Evolutionary conservation across 805 yeast species (phyloP), one percentile per base, ranked within the genome.

Genomic region (Sugiyamaella smithiae): DNA sequence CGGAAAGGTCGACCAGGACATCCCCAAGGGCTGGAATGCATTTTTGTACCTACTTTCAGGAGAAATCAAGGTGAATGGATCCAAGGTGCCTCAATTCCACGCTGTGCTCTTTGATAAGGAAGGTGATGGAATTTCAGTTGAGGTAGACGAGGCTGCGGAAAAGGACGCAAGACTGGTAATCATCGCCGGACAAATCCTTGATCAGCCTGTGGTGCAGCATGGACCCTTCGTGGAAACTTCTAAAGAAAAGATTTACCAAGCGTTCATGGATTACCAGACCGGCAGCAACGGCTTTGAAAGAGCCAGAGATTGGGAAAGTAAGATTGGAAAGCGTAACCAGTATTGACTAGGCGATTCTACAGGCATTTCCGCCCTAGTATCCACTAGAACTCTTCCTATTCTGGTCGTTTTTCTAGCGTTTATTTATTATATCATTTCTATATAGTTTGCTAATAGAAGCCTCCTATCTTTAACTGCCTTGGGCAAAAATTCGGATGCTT

Each of bases 161-260:
- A 68, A 71, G 31, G 71, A 69, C 28, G 68, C 88, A 1, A 81
- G 83, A 56, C 82, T 88, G 60, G 82, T 84, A 3, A 55, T 88
- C n/a, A 71, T 88, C 53, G 93, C 88, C 26, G 96, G 96, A 49
- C 67, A 85, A 63, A 76, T 77, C 17, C 69, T 87, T 49, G 77
- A 86, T 57, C 96, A 88, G 69, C 78, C 80, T 14, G 74, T 85
- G 48, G 85, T 87, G 26, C 96, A 89, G 63, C 84, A 88, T 63
- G 97, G 97, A 14, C 97, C 97, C 11, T 90, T 89, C 62, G 97
- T 89, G 16, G 91, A 86, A 53, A 78, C 85, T 5, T 69, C 84
- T 19, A 73, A 74, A 47, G 84, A 80, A 45, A 79, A 78, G 54
- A 82, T 89, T 51, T 74, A 80, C 55, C 67, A 84, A 57, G 93